Conservation (phyloP, 257 asterid species). For the Nicotiana benthamiana region DNA sequence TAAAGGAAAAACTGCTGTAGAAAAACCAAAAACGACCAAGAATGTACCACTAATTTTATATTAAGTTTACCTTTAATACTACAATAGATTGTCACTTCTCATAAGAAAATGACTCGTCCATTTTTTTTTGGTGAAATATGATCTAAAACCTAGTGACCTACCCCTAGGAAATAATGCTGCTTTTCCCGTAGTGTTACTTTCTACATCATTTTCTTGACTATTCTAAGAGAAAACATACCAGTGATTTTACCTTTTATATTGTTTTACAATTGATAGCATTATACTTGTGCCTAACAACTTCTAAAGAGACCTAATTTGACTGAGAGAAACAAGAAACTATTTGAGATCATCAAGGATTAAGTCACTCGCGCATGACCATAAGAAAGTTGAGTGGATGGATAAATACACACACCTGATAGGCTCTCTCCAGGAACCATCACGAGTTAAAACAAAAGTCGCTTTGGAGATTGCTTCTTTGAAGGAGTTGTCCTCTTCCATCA, state of each 20-base stretch:
- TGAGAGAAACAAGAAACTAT: neutral
- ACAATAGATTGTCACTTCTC: neutral
- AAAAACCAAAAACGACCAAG: neutral
- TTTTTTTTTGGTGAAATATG: neutral
- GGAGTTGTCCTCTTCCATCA: conserved; percentile 62
- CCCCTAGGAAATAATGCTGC: neutral
- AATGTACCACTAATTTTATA: neutral
- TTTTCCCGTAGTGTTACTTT: neutral
- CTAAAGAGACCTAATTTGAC: neutral
- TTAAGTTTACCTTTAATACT: neutral
- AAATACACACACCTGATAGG: conserved; percentile 59
- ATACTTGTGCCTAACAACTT: neutral
- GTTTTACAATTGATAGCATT: neutral
- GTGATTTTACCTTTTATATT: neutral
- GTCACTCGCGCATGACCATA: neutral
- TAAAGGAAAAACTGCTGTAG: neutral
- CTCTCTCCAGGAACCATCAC: conserved; percentile 77
- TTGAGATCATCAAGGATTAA: neutral
- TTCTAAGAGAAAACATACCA: neutral
- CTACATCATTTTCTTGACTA: neutral
- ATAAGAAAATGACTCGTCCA: neutral
- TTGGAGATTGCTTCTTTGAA: conserved; percentile 51
- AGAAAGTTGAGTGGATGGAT: neutral
- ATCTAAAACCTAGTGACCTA: neutral
- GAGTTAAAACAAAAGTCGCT: conserved; percentile 63